A percentile compares a stretch with the other conserved stretches of the same genome.
Evolutionary conservation across 2,329 filamentous ascomycete genomes (phyloP).

Genomic region (Aurifilum marmelostoma): DNA sequence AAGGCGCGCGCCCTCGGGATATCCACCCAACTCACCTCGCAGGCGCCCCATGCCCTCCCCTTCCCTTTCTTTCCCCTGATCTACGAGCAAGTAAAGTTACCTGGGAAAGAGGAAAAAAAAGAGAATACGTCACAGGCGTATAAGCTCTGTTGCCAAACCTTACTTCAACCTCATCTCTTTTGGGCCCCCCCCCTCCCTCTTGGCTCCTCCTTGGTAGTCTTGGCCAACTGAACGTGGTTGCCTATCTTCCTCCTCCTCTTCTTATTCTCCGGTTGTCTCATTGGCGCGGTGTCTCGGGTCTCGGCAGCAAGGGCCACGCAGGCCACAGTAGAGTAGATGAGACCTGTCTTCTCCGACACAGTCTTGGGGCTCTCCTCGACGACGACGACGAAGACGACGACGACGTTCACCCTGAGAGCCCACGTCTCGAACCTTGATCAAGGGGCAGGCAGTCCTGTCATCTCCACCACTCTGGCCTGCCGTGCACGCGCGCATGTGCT

Average conservation of each 20-base stretch:
- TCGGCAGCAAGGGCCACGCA: background rate
- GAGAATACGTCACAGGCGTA: background rate
- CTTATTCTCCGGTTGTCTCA: background rate
- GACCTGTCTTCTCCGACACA: background rate
- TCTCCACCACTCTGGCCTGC: background rate
- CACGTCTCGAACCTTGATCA: background rate
- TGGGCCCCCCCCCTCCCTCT: background rate
- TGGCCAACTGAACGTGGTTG: background rate
- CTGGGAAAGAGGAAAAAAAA: no score
- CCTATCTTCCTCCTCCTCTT: background rate
- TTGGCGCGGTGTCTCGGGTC: background rate
- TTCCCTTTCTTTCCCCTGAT: background rate
- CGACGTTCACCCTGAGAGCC: no score
- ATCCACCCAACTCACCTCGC: background rate
- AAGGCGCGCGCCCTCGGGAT: background rate
- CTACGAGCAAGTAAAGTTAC: background rate
- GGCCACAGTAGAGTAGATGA: background rate
- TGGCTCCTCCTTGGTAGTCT: background rate
- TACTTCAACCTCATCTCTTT: background rate
- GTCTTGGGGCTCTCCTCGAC: background rate
- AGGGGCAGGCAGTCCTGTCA: background rate
- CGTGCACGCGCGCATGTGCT: no score
- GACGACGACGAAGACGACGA: no score
- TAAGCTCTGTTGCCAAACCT: background rate
- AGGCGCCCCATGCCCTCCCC: background rate